Conservation (phyloP, 169 alveolate species). For the Plasmodium knowlesi region DNA sequence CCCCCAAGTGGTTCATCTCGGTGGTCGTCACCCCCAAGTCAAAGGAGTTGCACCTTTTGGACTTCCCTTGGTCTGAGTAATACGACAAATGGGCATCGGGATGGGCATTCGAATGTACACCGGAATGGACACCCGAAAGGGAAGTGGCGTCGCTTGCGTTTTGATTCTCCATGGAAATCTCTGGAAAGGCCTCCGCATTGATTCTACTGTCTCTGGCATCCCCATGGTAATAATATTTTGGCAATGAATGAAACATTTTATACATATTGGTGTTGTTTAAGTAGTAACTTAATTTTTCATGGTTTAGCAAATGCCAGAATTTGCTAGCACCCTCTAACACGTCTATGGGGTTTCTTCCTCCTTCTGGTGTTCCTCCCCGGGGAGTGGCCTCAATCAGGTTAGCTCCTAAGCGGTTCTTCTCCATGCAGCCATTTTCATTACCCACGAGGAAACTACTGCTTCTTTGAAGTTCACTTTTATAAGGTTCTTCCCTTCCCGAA, state of each 20-base stretch:
- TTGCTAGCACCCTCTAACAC: background rate
- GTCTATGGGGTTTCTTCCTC: background rate
- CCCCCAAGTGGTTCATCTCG: background rate
- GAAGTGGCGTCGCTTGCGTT: background rate
- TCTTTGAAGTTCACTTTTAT: background rate
- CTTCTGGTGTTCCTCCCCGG: background rate
- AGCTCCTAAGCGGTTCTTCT: background rate
- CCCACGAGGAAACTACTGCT: background rate
- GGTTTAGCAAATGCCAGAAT: constrained; percentile 3
- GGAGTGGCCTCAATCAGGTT: background rate
- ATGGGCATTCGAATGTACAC: background rate
- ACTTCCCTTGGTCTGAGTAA: background rate
- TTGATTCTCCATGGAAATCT: background rate
- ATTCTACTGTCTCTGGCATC: background rate
- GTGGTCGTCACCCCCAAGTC: background rate
- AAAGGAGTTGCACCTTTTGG: constrained; percentile 21
- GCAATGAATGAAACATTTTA: constrained; percentile 47
- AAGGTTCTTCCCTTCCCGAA: background rate
- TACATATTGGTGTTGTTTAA: background rate
- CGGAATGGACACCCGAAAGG: no score
- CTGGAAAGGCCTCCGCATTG: background rate
- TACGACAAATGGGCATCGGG: background rate
- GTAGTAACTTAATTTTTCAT: constrained; percentile 28
- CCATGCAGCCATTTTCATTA: background rate
- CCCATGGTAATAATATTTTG: constrained; percentile 6